Evolutionary conservation across 129 eudicot genomes (phyloP), one percentile per base, ranked within the genome.

Genomic region (Logfia minima): DNA sequence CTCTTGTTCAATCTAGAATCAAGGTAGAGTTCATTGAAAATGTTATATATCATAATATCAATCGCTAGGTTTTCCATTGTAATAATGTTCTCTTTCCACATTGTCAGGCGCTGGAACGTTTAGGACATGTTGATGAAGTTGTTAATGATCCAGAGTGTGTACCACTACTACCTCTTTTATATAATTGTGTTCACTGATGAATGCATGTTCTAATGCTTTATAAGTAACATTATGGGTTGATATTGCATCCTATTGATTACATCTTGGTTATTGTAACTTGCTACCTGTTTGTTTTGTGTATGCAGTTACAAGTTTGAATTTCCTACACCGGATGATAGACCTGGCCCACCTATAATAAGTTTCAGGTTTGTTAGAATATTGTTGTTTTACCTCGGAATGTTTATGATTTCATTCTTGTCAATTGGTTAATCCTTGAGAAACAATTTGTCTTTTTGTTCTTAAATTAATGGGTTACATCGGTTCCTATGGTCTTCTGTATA

Each of bases 1-100:
- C 99, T 82, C 99, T 94, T 81, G 99, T 94, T 74, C 99, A 94
- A 80, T 94, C 99, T 63, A 91, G 99, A 86, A 94, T 94, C 76
- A 94, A 94, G 97, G 99, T 94, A 78, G 37, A 34, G 58, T 68
- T 80, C 34, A 28, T 29, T 55, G 26, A 39, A 55, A 51, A 35
- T 78, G 23, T 62, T 78, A 39, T 66, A 72, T 28, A 56, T 80
- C 23, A 5, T 78, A 1, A 35, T 64, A 32, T 52, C 16, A 61
- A 18, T 24, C 14, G 39, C 48, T 60, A 67, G 48, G 48, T 56
- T 68, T 75, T 19, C 19, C 6, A 9, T n/a, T 53, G 23, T 66
- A 63, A 61, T 56, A 68, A 26, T 55, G 22, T 37, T 71, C 19
- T 45, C 71, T 77, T 35, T 31, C 53, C 23, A 51, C 61, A 71